phyloP scores from a whole-genome alignment of 768 basidiomycete genomes.

The Xanthoconium purpureum region DNA sequence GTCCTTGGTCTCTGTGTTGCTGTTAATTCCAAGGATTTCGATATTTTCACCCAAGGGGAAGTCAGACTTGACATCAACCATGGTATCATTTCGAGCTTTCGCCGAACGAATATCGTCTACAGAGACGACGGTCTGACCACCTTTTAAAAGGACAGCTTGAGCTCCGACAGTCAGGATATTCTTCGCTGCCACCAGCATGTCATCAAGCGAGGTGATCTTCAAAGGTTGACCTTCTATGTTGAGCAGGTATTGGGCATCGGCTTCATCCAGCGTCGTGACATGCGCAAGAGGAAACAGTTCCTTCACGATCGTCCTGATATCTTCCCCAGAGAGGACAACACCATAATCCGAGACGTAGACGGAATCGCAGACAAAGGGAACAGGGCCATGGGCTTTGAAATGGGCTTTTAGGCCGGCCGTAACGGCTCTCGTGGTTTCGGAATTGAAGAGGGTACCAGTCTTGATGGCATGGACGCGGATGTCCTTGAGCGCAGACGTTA shows the following conservation, averaged over 20 bases:
- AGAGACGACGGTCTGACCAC: no score
- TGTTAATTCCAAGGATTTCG: neutral
- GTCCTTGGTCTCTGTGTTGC: neutral
- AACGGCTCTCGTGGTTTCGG: neutral
- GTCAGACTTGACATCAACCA: neutral
- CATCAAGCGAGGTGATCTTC: no score
- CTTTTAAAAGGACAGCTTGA: no score
- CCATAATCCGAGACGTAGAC: constrained; percentile 1
- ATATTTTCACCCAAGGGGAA: neutral
- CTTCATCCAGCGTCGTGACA: neutral
- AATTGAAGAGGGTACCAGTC: neutral
- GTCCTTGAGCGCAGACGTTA: neutral
- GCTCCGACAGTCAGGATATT: no score
- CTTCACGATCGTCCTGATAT: neutral
- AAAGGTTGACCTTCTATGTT: neutral
- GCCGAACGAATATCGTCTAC: no score
- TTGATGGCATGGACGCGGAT: neutral
- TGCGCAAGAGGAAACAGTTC: constrained; percentile 1
- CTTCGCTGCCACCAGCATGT: no score
- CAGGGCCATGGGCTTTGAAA: neutral
- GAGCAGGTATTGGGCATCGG: neutral
- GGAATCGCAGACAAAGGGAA: constrained; percentile 1
- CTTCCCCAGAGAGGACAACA: neutral
- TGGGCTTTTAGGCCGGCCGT: neutral
- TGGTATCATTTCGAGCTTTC: no score